Conservation (phyloP, 257 asterid species). For the Scutellaria baicalensis region DNA sequence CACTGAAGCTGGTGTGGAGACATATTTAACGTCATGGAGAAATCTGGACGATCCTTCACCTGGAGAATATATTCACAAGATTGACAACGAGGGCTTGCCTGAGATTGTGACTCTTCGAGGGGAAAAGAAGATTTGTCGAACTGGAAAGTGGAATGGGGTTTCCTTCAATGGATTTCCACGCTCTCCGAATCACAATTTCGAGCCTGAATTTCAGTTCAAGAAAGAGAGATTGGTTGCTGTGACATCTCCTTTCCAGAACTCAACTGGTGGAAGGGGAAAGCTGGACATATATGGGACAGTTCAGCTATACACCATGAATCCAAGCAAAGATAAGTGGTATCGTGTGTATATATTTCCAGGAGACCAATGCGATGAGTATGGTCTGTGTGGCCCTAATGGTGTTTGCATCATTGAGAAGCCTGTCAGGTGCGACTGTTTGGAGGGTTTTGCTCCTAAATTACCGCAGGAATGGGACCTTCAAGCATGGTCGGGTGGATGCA, state of each 20-base stretch:
- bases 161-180: slow-evolving; percentile 7
- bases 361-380: slow-evolving; percentile 19
- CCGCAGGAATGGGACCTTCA: slow-evolving; percentile 12
- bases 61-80: slow-evolving; percentile 16
- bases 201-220: neutral
- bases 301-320: slow-evolving; percentile 7
- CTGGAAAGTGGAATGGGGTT: slow-evolving; percentile 35
- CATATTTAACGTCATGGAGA: slow-evolving; percentile 27
- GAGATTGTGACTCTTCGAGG: slow-evolving; percentile 7
- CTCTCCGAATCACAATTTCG: neutral
- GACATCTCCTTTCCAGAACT: neutral
- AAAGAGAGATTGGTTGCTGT: slow-evolving; percentile 7
- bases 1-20: neutral
- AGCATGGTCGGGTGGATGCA: slow-evolving; percentile 29
- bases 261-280: neutral
- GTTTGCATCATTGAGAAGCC: slow-evolving; percentile 11
- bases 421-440: slow-evolving; percentile 16
- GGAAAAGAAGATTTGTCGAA: neutral
- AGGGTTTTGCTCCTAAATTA: slow-evolving; percentile 13
- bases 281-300: slow-evolving; percentile 4
- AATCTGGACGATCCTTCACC: slow-evolving; percentile 31
- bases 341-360: neutral
- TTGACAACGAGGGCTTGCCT: slow-evolving; percentile 23
- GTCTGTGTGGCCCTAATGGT: slow-evolving; percentile 23
- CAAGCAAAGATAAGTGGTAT: slow-evolving; percentile 17